phyloP scores from a whole-genome alignment of 169 alveolate species.

The Cyclospora cayetanensis region DNA sequence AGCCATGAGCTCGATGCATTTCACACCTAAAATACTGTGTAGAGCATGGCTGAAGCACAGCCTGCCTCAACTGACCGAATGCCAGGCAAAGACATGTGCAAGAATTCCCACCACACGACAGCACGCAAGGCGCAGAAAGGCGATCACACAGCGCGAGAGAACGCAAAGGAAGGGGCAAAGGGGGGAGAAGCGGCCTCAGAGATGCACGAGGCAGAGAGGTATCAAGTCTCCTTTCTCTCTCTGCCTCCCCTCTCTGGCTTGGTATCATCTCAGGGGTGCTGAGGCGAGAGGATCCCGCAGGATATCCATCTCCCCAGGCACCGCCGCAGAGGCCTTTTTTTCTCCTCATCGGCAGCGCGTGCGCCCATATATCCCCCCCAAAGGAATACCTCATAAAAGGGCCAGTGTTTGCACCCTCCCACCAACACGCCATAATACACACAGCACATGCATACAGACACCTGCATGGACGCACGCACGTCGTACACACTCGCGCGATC shows the following conservation, averaged over 20 bases:
- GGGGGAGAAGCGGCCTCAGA: constrained; percentile 57
- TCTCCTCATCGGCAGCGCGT: constrained; percentile 54
- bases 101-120: background rate
- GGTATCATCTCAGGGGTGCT: constrained; percentile 13
- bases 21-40: background rate
- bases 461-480: too few relatives aligned
- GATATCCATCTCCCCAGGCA: background rate
- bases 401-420: too few relatives aligned
- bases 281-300: background rate
- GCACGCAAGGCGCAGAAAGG: background rate
- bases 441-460: too few relatives aligned
- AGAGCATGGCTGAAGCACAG: background rate
- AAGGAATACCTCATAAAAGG: too few relatives aligned
- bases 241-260: constrained; percentile 65
- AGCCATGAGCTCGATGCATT: too few relatives aligned
- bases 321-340: constrained; percentile 60
- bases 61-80: background rate
- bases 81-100: background rate
- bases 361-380: too few relatives aligned
- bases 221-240: constrained; percentile 14
- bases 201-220: constrained; percentile 11
- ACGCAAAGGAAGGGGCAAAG: background rate
- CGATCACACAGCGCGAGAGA: background rate
- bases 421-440: too few relatives aligned
- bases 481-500: too few relatives aligned